Base-by-base conservation (phyloP, 2,329 filamentous ascomycete species). In the Claviceps pusilla region DNA sequence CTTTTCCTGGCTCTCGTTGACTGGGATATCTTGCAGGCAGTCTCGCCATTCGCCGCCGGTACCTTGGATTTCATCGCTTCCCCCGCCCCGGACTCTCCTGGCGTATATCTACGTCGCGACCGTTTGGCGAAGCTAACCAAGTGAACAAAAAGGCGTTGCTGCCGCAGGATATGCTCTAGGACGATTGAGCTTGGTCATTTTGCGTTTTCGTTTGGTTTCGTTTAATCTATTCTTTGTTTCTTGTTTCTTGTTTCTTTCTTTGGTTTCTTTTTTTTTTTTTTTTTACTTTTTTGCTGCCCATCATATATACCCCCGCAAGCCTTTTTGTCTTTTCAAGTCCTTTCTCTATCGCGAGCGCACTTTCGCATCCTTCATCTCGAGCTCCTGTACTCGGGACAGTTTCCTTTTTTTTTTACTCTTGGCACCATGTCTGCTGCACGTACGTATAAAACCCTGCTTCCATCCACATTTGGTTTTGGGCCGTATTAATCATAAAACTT, bases 401-500 rank as follows among this genome's bases (percentile, higher is more conserved):
- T 19, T 19, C 19, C 19, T 46, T 12, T 46, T 28, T 46, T 28
- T 29, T 46, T 46, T 16, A 19, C 19, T 1, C 11, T 6, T 29
- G 53, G 39, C 52, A 59, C 42, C 54, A 63, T 63, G 62, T 61
- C 60, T 58, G 53, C 57, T 48, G 57, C 60, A 57, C 56, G 62
- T 63, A 58, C 48, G 61, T 59, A 48, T 19, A 19, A 16, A 19
- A 33, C 7, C 33, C 16, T 16, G 19, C 24, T 3, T 37, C 35
- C 47, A 37, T 11, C 14, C n/a, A 39, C 7, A 10, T 28, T 10
- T 14, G 28, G 16, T 14, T 1, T n/a, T 48, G 33, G 4, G 28
- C 45, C n/a, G 24, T 48, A 19, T 37, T 53, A 48, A 53, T 41
- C 4, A 37, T 7, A 29, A 41, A 47, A 11, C 24, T 12, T 12